Conservation (phyloP, 257 asterid genomes). For the Nicotiana paniculata region DNA sequence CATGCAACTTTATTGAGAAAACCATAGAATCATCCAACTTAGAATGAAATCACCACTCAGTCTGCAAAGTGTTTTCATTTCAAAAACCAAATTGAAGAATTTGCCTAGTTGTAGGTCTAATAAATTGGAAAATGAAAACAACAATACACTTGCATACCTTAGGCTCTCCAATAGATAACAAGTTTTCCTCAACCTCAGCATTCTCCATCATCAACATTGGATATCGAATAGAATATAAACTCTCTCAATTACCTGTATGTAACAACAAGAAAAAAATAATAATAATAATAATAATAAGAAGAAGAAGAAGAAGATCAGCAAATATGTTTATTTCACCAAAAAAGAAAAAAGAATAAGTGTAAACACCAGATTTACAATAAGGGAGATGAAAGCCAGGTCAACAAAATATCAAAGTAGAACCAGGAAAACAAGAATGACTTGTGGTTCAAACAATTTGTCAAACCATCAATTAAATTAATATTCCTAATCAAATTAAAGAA, state of each 20-base stretch:
- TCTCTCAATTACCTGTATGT: slow-evolving; percentile 34
- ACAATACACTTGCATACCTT: slow-evolving; percentile 45
- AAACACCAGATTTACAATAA: neutral
- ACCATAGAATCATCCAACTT: neutral
- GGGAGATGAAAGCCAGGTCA: neutral
- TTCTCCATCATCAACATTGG: slow-evolving; percentile 43
- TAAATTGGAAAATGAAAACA: neutral
- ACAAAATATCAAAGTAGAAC: neutral
- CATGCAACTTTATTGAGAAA: slow-evolving; percentile 9
- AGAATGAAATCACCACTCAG: neutral
- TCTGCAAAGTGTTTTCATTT: neutral
- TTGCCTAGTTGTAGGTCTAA: neutral
- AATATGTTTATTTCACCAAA: neutral
- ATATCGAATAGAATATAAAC: neutral
- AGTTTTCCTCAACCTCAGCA: slow-evolving; percentile 69
- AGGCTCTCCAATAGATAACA: slow-evolving; percentile 78
- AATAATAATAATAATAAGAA: neutral
- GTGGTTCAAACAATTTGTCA: neutral
- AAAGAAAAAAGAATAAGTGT: neutral
- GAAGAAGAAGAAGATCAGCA: neutral
- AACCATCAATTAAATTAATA: neutral
- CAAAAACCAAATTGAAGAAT: neutral
- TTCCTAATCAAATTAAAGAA: neutral
- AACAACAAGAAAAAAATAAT: neutral
- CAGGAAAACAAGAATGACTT: neutral